Percentiles rank a stretch among this genome's conserved stretches.
phyloP scores from a whole-genome alignment of 345 rosid genomes.

The Eucalyptus globulus region DNA sequence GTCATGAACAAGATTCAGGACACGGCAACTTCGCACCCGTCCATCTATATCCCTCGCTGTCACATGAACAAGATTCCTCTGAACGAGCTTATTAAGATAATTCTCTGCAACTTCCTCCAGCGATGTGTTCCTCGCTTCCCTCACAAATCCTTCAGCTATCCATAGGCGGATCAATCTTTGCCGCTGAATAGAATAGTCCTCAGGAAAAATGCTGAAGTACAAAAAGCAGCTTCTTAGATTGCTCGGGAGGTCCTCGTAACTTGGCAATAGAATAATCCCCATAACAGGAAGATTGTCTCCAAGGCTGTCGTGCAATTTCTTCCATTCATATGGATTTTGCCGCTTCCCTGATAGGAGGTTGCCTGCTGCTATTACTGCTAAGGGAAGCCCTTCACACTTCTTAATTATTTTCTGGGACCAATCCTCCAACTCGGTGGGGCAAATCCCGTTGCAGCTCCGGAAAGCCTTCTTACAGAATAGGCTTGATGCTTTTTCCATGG shows the following conservation, averaged over 20 bases:
- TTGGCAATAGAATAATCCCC: not conserved
- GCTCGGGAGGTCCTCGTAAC: not conserved
- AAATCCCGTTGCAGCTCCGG: not conserved
- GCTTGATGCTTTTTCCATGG: not conserved
- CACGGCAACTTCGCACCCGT: not conserved
- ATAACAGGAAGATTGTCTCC: not conserved
- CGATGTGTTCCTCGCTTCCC: not conserved
- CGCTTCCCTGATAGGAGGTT: not conserved
- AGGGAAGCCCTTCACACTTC: constrained; percentile 6
- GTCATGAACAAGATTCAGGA: too few species aligned
- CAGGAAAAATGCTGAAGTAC: constrained; percentile 6
- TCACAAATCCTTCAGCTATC: constrained; percentile 8
- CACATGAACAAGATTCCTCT: not conserved
- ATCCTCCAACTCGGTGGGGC: not conserved
- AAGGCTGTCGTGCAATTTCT: not conserved
- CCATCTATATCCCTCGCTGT: not conserved
- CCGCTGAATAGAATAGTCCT: not conserved
- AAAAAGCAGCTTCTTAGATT: not conserved
- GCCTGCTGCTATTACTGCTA: not conserved
- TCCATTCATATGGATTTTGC: not conserved
- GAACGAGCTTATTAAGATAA: not conserved
- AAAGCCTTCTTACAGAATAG: constrained; percentile 1
- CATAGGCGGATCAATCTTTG: not conserved
- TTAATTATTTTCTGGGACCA: not conserved
- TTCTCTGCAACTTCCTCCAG: constrained; percentile 1